Evolutionary conservation across 148 eudicot species (phyloP).

Genomic region (Linanthus parryae): DNA sequence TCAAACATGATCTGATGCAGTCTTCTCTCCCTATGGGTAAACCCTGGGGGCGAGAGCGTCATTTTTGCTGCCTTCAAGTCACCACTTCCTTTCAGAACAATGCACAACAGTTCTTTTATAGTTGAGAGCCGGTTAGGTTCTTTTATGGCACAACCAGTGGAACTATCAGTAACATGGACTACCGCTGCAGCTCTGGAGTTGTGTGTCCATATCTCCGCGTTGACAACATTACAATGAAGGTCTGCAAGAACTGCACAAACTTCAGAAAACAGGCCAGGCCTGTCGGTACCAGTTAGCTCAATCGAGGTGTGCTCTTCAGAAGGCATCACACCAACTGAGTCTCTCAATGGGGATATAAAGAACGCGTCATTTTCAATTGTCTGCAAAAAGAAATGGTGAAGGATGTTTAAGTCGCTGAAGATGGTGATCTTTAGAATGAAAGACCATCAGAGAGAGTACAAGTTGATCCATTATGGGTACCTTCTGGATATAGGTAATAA

Average conservation of each 20-base stretch:
- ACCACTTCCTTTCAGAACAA: constrained; percentile 61
- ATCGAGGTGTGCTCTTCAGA: constrained; percentile 71
- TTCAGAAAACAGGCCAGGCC: constrained; percentile 80
- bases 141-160: constrained; percentile 42
- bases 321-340: constrained; percentile 71
- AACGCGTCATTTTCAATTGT: constrained; percentile 56
- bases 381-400: constrained; percentile 23
- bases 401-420: too few species aligned
- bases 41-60: constrained; percentile 57
- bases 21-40: constrained; percentile 72
- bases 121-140: constrained; percentile 60
- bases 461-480: too few species aligned
- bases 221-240: constrained; percentile 64
- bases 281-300: constrained; percentile 71
- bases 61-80: constrained; percentile 55
- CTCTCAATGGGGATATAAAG: constrained; percentile 40
- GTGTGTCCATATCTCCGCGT: constrained; percentile 93
- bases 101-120: constrained; percentile 53
- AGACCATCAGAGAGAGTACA: too few species aligned
- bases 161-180: constrained; percentile 60
- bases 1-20: constrained; percentile 90
- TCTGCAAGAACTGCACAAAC: constrained; percentile 66
- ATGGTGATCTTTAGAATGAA: too few species aligned
- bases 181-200: constrained; percentile 85
- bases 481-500: constrained; percentile 48